Percentiles rank a stretch among this genome's conserved stretches.
phyloP scores from a whole-genome alignment of 129 eudicot genomes.

The Smallanthus sonchifolius region DNA sequence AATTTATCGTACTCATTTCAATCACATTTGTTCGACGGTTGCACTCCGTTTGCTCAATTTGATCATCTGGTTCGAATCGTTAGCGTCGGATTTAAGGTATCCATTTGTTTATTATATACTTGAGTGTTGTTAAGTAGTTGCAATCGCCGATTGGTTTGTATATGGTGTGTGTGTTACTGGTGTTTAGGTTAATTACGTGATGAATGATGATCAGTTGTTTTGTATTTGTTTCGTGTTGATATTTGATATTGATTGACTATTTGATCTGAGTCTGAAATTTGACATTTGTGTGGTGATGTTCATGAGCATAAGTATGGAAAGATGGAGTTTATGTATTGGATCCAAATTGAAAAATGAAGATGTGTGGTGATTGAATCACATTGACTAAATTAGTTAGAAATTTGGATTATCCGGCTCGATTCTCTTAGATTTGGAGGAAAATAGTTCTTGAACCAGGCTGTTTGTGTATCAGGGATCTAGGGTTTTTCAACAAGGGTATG shows the following conservation, averaged over 20 bases:
- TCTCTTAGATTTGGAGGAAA: not conserved
- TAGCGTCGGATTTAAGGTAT: constrained; percentile 20
- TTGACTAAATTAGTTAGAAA: not conserved
- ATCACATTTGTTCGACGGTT: constrained; percentile 14
- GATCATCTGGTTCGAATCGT: constrained; percentile 9
- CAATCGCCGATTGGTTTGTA: not conserved
- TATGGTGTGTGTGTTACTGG: not conserved
- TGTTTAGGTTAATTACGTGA: constrained; percentile 2
- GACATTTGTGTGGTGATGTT: constrained; percentile 15
- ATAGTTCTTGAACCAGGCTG: not conserved
- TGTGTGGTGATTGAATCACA: not conserved
- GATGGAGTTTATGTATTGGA: not conserved
- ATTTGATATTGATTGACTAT: constrained; percentile 4
- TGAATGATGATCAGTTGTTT: not conserved
- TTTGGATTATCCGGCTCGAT: not conserved
- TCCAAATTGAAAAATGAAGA: constrained; percentile 8
- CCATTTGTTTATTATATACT: constrained; percentile 4
- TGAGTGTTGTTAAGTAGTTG: constrained; percentile 3
- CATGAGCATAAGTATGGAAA: not conserved
- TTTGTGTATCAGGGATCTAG: not conserved
- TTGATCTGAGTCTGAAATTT: constrained; percentile 17
- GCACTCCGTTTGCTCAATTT: not conserved
- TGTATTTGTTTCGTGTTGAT: not conserved
- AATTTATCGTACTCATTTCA: constrained; percentile 2
- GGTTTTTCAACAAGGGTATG: not conserved